Base-by-base conservation (phyloP, 768 basidiomycete genomes). In the Lactarius vividus region DNA sequence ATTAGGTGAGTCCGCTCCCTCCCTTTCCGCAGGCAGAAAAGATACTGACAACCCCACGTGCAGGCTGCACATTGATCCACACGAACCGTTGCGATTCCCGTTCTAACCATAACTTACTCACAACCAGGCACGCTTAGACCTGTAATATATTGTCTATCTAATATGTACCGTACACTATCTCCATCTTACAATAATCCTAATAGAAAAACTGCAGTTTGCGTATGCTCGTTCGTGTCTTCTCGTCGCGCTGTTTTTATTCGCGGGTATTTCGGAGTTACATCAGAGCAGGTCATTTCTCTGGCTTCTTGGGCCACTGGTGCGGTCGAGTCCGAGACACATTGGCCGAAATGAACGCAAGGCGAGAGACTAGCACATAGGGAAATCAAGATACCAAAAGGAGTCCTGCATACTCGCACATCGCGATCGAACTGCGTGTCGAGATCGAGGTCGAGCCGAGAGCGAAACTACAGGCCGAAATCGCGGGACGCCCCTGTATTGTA, bases 1-100 rank as follows among this genome's bases (percentile, higher is more conserved):
- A 46, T 39, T 39, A 57, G 71, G 70, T 66, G 39, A 56, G 66
- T 28, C 33, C 39, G n/a, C 53, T 55, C n/a, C 10, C 26, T 39
- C 53, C 37, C 7, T 59, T 37, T n/a, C 49, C 5, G 57, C 16
- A 55, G 28, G 57, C 11, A 46, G 26, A 28, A 37, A 37, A 18
- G 49, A 29, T 46, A 53, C 16, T 67, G 56, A 66, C 28, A 16
- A 1, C 10, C 18, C 26, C 57, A 59, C 53, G 53, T 63, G 62
- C 11, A 67, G 62, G 18, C 26, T 53, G 16, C 4, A 46, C 44
- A 33, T 44, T 7, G 57, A 63, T 20, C n/a, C 56, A 40, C 55
- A 62, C 2, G 29, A 31, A 8, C 39, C 57, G 0, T 20, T 58
- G 39, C 57, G 57, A 53, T 66, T 66, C 39, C 65, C 65, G 15